Percentiles rank a stretch among this genome's conserved stretches.
phyloP scores from a whole-genome alignment of 495 filamentous ascomycete genomes.

The Margaritispora aquatica region DNA sequence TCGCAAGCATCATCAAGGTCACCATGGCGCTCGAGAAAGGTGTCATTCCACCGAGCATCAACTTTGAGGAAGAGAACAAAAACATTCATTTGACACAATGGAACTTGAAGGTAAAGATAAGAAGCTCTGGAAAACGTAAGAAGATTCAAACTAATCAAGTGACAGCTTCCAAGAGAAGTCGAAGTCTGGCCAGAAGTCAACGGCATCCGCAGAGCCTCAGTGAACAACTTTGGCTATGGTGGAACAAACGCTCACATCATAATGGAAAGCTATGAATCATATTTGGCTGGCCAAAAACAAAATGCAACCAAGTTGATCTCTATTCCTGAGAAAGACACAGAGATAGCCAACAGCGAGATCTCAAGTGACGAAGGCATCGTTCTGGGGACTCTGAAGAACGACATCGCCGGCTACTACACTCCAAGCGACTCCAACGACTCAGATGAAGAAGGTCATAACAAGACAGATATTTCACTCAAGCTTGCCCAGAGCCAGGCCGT shows the following conservation, averaged over 20 bases:
- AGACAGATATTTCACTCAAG: too few relatives aligned
- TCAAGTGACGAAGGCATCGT: too few relatives aligned
- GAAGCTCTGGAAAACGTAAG: not conserved
- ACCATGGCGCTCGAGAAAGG: slow-evolving; percentile 49
- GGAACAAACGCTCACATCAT: slow-evolving; percentile 53
- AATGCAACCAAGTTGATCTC: too few relatives aligned
- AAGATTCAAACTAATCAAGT: not conserved
- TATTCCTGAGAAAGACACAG: too few relatives aligned
- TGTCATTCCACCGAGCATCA: slow-evolving; percentile 38
- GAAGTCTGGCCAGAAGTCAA: not conserved
- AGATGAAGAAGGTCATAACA: too few relatives aligned
- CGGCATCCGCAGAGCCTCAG: slow-evolving; percentile 5
- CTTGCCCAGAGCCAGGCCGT: too few relatives aligned
- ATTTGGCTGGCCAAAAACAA: too few relatives aligned
- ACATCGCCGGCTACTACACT: too few relatives aligned
- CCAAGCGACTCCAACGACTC: too few relatives aligned
- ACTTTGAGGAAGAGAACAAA: slow-evolving; percentile 28
- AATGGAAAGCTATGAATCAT: slow-evolving; percentile 31
- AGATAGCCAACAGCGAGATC: too few relatives aligned
- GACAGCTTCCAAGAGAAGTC: not conserved
- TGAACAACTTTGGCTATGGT: slow-evolving; percentile 36
- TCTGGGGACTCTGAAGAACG: too few relatives aligned
- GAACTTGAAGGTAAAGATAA: slow-evolving; percentile 24
- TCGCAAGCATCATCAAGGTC: slow-evolving; percentile 52
- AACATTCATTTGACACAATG: slow-evolving; percentile 30